Base-by-base conservation (phyloP, 495 filamentous ascomycete species). In the Penicillium waksmanii region DNA sequence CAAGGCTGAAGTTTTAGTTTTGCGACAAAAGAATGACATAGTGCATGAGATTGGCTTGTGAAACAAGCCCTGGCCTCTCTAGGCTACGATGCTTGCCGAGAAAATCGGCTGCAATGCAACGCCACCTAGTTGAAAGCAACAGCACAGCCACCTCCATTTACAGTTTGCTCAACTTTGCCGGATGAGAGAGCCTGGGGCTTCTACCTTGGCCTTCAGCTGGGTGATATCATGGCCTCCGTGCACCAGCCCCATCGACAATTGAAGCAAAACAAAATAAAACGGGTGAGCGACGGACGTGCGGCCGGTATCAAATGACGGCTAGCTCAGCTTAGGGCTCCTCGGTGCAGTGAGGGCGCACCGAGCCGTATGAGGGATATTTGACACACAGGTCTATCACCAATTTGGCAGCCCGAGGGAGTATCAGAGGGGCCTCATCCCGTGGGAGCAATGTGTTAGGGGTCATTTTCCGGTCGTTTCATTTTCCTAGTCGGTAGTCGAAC, bases 131-230 rank as follows among this genome's bases (percentile, higher is more conserved):
- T 56, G 55, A 65, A 55, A 19, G 49, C 57, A 15, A 43, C 25
- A 19, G 61, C 66, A 69, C 66, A 69, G 66, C 66, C 66, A 69
- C 66, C 60, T 66, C 60, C 66, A 64, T 48, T 42, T 62, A 51
- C 50, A 58, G 35, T 34, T 44, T 8, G 9, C n/a, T 44, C 42
- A n/a, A 44, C 0, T 18, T 44, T 18, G 17, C 8, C 19, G 15
- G 33, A 36, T 44, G 25, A 46, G 35, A 55, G 57, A 55, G 57
- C 42, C 19, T 56, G 53, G 42, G 42, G 42, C 17, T 44, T 44
- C n/a, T 6, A 44, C 9, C 42, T 31, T 36, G 18, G 34, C 19
- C 46, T n/a, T 27, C 19, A 48, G 18, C 46, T 48, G 21, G 8
- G 46, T 48, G 46, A 48, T 48, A 48, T 27, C 46, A 48, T 48